These are phyloP conservation scores for Bruguiera gymnorhiza DNA, from an alignment of 345 rosid species.

Conservation along the genomic window DNA sequence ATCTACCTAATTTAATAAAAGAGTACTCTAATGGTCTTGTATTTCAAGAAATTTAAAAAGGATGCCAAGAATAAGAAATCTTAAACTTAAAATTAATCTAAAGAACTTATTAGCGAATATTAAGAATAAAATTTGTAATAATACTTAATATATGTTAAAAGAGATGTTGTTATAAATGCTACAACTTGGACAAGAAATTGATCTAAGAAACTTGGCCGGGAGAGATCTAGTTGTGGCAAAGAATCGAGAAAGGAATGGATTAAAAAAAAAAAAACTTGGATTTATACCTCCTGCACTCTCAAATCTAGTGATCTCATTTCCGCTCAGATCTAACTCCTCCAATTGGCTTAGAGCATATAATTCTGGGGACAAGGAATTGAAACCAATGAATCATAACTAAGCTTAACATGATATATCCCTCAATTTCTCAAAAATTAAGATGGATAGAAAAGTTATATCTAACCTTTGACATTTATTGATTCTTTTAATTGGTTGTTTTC, in stretches of 20 bases:
- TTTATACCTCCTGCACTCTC: conserved; percentile 10
- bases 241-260: neutral
- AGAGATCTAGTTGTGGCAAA: neutral
- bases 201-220: no score
- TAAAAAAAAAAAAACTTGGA: neutral
- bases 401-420: neutral
- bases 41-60: no score
- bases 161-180: no score
- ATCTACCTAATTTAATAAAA: no score
- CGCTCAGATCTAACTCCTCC: conserved; percentile 1
- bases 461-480: neutral
- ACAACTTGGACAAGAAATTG: neutral
- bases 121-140: neutral
- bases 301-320: conserved; percentile 2
- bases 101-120: neutral
- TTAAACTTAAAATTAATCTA: no score
- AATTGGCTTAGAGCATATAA: conserved; percentile 3
- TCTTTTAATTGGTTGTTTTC: neutral
- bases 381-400: neutral
- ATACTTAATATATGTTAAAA: no score
- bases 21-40: no score
- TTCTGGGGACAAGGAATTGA: neutral
- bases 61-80: no score
- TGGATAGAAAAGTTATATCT: neutral
- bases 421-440: neutral